These are phyloP conservation scores for Coemansia sp. DNA, from an alignment of 192 early-diverging fungal genomes.

Conservation along the genomic window DNA sequence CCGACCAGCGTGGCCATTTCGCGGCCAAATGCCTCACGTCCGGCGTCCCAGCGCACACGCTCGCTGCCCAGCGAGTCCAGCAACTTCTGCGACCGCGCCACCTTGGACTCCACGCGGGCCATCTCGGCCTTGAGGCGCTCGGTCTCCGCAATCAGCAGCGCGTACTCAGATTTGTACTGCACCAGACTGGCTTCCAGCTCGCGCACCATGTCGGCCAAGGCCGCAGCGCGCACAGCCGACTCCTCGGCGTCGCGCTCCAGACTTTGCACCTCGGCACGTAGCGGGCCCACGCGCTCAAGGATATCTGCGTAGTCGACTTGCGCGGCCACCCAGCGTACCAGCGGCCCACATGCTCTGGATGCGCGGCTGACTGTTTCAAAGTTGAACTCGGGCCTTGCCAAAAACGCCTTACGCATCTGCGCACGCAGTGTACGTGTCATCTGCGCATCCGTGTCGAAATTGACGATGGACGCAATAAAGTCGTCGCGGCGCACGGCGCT, in stretches of 20 bases:
- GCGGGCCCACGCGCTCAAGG: slow-evolving; percentile 90
- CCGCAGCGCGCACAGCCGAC: slow-evolving; percentile 67
- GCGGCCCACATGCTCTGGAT: slow-evolving; percentile 96
- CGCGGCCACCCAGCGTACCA: slow-evolving; percentile 97
- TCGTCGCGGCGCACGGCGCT: slow-evolving; percentile 89
- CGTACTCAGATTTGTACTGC: slow-evolving; percentile 97
- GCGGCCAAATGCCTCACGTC: slow-evolving; percentile 85
- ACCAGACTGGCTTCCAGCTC: slow-evolving; percentile 86
- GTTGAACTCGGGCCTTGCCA: slow-evolving; percentile 84
- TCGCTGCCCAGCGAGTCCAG: slow-evolving; percentile 89
- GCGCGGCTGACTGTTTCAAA: slow-evolving; percentile 97
- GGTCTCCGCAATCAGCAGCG: slow-evolving; percentile 90
- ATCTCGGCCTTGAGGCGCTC: slow-evolving; percentile 89
- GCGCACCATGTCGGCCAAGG: slow-evolving; percentile 75
- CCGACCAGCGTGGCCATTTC: slow-evolving; percentile 99
- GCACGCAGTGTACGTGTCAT: slow-evolving; percentile 78
- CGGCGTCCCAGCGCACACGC: slow-evolving; percentile 86
- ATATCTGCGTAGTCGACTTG: slow-evolving; percentile 94
- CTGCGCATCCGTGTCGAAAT: slow-evolving; percentile 85
- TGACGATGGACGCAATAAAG: slow-evolving; percentile 96
- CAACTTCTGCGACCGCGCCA: slow-evolving; percentile 85
- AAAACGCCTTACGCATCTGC: slow-evolving; percentile 72
- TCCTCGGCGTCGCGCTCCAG: slow-evolving; percentile 76
- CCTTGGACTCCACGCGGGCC: slow-evolving; percentile 88
- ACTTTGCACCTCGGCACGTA: slow-evolving; percentile 86